These are phyloP conservation scores for Cryphonectria carpinicola DNA, from an alignment of 2,329 filamentous ascomycete genomes.

Conservation along the genomic window DNA sequence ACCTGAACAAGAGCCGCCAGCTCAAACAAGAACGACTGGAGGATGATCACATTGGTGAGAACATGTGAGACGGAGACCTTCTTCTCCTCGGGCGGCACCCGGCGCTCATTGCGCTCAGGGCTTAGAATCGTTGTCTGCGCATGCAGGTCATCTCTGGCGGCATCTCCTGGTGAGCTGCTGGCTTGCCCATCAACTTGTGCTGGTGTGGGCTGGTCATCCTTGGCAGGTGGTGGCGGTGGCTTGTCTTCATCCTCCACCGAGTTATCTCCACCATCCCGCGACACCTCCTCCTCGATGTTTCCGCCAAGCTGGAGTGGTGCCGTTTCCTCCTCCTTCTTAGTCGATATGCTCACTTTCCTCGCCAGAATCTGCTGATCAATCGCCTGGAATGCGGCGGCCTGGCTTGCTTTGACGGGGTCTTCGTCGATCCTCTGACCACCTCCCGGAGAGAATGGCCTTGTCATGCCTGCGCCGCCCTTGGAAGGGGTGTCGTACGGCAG, in stretches of 20 bases:
- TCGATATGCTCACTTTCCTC: slow-evolving; percentile 55
- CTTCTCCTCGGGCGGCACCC: slow-evolving; percentile 35
- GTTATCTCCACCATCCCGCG: slow-evolving; percentile 17
- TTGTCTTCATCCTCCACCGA: slow-evolving; percentile 34
- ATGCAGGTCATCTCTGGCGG: slow-evolving; percentile 23
- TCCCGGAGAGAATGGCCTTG: slow-evolving; percentile 47
- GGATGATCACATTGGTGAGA: slow-evolving; percentile 76
- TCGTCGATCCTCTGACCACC: slow-evolving; percentile 36
- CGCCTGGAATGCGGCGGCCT: slow-evolving; percentile 64
- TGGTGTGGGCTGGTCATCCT: slow-evolving; percentile 22
- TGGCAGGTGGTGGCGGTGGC: slow-evolving; percentile 26
- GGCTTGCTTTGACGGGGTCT: slow-evolving; percentile 49
- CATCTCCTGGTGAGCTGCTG: background rate
- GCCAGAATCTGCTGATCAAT: slow-evolving; percentile 66
- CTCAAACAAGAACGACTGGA: slow-evolving; percentile 81
- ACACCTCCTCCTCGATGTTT: slow-evolving; percentile 32
- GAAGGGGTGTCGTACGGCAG: slow-evolving; percentile 45
- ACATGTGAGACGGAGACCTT: slow-evolving; percentile 75
- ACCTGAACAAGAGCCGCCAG: slow-evolving; percentile 76
- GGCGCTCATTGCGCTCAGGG: background rate
- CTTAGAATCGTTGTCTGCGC: slow-evolving; percentile 16
- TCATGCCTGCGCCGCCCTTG: slow-evolving; percentile 34
- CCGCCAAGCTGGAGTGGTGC: slow-evolving; percentile 54
- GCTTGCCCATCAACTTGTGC: slow-evolving; percentile 12
- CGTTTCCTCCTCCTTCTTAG: slow-evolving; percentile 43